Percentiles rank a stretch among this genome's conserved stretches.
Evolutionary conservation across 1,139 yeast species (phyloP).

Genomic region (Blastobotrys illinoisensis): DNA sequence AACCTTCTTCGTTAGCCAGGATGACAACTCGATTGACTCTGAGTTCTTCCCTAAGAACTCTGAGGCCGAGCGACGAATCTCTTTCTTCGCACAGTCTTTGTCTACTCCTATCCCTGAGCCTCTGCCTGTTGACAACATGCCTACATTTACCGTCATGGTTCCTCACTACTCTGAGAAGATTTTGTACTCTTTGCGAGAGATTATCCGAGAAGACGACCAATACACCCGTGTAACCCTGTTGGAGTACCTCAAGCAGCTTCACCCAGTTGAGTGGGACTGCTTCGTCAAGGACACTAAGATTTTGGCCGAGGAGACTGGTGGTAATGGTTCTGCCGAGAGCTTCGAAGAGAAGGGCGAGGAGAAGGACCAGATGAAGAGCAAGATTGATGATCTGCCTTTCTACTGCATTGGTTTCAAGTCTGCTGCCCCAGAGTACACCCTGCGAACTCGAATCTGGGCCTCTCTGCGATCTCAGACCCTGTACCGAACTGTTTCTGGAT

Average conservation of each 20-base stretch:
- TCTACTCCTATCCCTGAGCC: constrained; percentile 99
- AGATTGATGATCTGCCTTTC: constrained; percentile 96
- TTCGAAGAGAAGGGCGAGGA: constrained; percentile 49
- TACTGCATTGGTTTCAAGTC: constrained; percentile 99
- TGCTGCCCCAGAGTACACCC: constrained; percentile 98
- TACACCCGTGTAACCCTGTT: constrained; percentile 93
- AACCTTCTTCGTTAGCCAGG: constrained; percentile 96
- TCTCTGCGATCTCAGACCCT: constrained; percentile 96
- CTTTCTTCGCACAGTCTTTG: constrained; percentile 96
- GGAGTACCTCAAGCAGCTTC: constrained; percentile 95
- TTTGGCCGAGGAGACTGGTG: constrained; percentile 76
- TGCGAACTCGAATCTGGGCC: constrained; percentile 99
- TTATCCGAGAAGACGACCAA: constrained; percentile 98
- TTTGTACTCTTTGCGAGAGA: constrained; percentile 87
- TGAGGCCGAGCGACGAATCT: constrained; percentile 98
- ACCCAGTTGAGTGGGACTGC: constrained; percentile 99
- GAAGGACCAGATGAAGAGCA: constrained; percentile 66
- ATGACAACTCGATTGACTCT: constrained; percentile 88
- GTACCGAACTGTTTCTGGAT: constrained; percentile 97
- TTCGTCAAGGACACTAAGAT: constrained; percentile 98
- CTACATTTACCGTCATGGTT: constrained; percentile 93
- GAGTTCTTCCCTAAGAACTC: constrained; percentile 95
- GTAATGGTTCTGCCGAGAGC: constrained; percentile 27
- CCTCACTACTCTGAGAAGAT: constrained; percentile 99
- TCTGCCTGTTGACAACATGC: constrained; percentile 98